Base-by-base conservation (phyloP, 2,329 filamentous ascomycete genomes). In the Fusarium proliferatum region DNA sequence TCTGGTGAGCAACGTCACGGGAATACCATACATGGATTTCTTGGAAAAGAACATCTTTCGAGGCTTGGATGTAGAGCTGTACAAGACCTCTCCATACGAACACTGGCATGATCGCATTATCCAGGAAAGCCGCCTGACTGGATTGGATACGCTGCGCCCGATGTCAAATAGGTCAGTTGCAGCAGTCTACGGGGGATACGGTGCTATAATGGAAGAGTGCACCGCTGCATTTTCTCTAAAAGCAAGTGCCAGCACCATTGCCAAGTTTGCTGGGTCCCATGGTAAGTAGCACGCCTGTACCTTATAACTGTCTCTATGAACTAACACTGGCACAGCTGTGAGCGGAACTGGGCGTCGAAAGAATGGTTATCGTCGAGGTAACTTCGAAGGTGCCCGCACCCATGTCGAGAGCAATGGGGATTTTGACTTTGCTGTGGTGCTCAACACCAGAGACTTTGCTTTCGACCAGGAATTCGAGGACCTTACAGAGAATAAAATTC, bases 191-290 rank as follows among this genome's bases (percentile, higher is more conserved):
- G 66, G 72, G 41, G 74, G 72, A 17, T 64, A 72, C 9, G 74
- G 74, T 13, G 59, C 53, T 4, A 60, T 76, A n/a, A 76, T 76
- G 34, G 74, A 76, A 46, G 69, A 76, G 21, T 67, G 61, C 7
- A 60, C 55, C 7, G 72, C 72, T 9, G 61, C 57, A 3, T 67
- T 76, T 46, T 64, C 66, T 9, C 60, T 69, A 16, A 56, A 60
- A 8, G 64, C 74, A 26, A 75, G 74, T 34, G 74, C 74, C 13
- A 67, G 66, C 23, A 59, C 49, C 21, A 45, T 76, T 21, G 57
- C 64, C 34, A 67, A 53, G 33, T 76, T 73, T 10, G 41, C 67
- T 5, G 72, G 59, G 3, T 36, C 13, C 9, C 43, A 75, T 10
- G 59, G 74, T 58, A 61, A 64, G 64, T 61, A 19, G 6, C 9